Evolutionary conservation across 148 eudicot species (phyloP).

Genomic region (Spergularia bocconei): DNA sequence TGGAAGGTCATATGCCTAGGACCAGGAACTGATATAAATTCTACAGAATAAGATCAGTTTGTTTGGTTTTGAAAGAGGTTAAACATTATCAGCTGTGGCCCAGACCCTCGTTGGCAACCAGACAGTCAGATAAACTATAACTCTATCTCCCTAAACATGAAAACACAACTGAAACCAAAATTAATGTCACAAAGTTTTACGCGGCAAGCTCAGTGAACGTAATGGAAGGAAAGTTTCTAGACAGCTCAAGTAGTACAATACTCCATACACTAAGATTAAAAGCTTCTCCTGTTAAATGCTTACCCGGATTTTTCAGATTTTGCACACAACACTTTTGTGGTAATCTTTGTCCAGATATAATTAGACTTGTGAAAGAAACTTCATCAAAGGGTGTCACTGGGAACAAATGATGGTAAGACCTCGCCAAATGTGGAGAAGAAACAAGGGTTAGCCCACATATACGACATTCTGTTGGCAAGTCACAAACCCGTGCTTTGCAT

Average conservation of each 20-base stretch:
- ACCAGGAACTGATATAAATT: too few relatives aligned
- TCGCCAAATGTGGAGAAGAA: constrained; percentile 95
- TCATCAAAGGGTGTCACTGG: constrained; percentile 88
- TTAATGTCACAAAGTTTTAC: background rate
- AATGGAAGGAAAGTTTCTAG: background rate
- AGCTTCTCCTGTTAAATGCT: constrained; percentile 12
- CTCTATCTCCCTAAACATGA: background rate
- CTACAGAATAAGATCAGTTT: too few relatives aligned
- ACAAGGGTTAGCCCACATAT: constrained; percentile 96
- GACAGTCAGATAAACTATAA: background rate
- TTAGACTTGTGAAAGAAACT: constrained; percentile 46
- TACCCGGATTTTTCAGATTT: constrained; percentile 68
- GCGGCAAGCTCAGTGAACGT: background rate
- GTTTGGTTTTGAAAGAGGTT: too few relatives aligned
- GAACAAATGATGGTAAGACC: constrained; percentile 94
- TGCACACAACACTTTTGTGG: constrained; percentile 74
- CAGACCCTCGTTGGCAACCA: background rate
- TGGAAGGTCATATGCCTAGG: too few relatives aligned
- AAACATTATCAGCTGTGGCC: too few relatives aligned
- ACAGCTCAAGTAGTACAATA: background rate
- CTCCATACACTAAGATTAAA: background rate
- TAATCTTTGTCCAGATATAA: constrained; percentile 33
- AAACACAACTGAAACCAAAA: background rate
- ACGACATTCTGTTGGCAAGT: constrained; percentile 85
- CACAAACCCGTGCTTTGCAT: constrained; percentile 93